Conservation (phyloP, 805 yeast genomes). For the Suhomyces emberorum region DNA sequence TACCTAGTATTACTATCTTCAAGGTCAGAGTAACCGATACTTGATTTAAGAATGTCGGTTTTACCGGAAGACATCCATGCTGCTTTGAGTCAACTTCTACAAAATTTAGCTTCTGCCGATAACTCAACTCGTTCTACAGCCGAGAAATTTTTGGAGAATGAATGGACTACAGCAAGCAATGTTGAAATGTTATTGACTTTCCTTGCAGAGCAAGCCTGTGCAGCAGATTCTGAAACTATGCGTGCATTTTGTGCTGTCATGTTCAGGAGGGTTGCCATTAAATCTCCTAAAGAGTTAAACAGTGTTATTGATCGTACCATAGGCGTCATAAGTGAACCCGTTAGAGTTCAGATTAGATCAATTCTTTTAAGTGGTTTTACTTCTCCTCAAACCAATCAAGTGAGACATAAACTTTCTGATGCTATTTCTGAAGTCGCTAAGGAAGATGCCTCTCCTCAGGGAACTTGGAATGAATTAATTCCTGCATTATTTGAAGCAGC, state of each 20-base stretch:
- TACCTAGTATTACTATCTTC: no score
- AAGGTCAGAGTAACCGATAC: no score
- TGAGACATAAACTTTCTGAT: constrained; percentile 90
- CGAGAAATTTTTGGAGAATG: constrained; percentile 65
- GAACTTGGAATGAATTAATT: constrained; percentile 74
- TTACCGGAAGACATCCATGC: constrained; percentile 61
- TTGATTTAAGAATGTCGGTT: constrained; percentile 12
- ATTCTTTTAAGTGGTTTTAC: constrained; percentile 72
- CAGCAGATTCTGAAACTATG: constrained; percentile 56
- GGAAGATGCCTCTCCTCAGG: constrained; percentile 50
- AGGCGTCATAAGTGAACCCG: constrained; percentile 61
- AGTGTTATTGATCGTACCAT: constrained; percentile 74
- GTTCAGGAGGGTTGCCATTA: constrained; percentile 80
- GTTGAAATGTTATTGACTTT: constrained; percentile 72
- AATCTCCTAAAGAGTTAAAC: constrained; percentile 64
- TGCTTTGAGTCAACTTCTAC: constrained; percentile 53
- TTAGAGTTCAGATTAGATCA: constrained; percentile 58
- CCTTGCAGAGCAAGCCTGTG: constrained; percentile 74
- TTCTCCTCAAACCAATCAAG: constrained; percentile 63
- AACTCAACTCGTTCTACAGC: constrained; percentile 74
- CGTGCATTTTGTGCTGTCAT: constrained; percentile 81
- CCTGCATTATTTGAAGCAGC: constrained; percentile 72
- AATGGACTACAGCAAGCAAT: constrained; percentile 69
- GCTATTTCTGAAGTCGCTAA: constrained; percentile 91
- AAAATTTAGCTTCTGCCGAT: constrained; percentile 68